Base-by-base conservation (phyloP, 495 filamentous ascomycete genomes). In the Neurospora sp. region DNA sequence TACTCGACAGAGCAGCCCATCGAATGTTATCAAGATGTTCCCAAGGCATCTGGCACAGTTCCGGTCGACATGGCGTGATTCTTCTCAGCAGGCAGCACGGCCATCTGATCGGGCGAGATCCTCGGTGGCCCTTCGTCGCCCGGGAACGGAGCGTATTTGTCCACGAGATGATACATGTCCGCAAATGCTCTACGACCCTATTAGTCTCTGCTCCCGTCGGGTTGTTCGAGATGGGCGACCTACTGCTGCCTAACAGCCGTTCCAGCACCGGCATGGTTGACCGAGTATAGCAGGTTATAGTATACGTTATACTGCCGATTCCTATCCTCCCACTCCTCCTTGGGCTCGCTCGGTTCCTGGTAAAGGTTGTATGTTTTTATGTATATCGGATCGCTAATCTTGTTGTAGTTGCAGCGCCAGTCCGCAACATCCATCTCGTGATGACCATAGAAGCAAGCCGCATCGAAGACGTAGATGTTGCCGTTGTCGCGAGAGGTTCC, bases 391-490 rank as follows among this genome's bases (percentile, higher is more conserved):
- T 54, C 46, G 20, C 20, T 54, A 54, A 54, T 54, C 4, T 54
- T 54, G 46, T 27, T 54, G n/a, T 54, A 54, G 46, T 23, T 54
- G n/a, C 46, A 54, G 20, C 46, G 20, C 46, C 46, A 54, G 0
- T 54, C 20, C 0, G 46, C 46, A 0, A 54, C 46, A n/a, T 54
- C 46, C 46, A 54, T 23, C 20, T 54, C 46, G 20, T 54, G 46
- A 9, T 83, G 79, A 1, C 75, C 76, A 27, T 77, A 80, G 74
- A 84, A 85, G 3, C 71, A 81, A 69, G 80, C 80, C 0, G 86
- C 81, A 76, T 88, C 86, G 70, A 85, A 88, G 18, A 88, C 76
- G 5, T 84, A 42, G n/a, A 77, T 72, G 18, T 77, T 73, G 2
- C 77, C 82, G 8, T 76, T 85, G 5, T 77, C 71, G 4, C 72